Conservation (phyloP, 805 yeast species). For the Schwanniomyces sp. region DNA sequence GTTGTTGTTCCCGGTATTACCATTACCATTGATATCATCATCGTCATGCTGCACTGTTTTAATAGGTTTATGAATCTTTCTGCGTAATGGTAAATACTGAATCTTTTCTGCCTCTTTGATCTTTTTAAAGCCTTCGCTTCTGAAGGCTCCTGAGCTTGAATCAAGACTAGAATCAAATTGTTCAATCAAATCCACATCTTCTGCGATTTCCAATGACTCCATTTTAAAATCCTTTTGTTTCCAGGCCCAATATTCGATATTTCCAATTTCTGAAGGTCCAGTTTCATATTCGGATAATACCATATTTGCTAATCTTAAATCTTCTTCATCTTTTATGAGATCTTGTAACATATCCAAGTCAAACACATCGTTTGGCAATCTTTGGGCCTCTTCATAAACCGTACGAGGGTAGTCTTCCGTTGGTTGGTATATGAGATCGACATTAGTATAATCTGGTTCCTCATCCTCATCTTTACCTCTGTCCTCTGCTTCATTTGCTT, state of each 20-base stretch:
- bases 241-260: conserved; percentile 69
- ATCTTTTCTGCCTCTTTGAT: conserved; percentile 71
- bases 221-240: conserved; percentile 38
- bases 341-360: conserved; percentile 53
- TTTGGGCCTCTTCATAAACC: conserved; percentile 47
- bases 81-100: conserved; percentile 80
- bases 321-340: conserved; percentile 73
- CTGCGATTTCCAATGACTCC: conserved; percentile 19
- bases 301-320: conserved; percentile 52
- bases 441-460: conserved; percentile 23
- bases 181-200: conserved; percentile 28
- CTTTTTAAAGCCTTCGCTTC: conserved; percentile 71
- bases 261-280: conserved; percentile 23
- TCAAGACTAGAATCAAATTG: conserved; percentile 31
- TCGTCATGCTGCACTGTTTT: conserved; percentile 71
- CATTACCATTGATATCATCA: conserved; percentile 19
- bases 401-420: conserved; percentile 51
- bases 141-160: conserved; percentile 59
- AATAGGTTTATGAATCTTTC: conserved; percentile 65
- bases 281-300: conserved; percentile 29
- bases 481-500: conserved; percentile 24
- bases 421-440: conserved; percentile 49
- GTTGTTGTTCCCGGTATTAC: conserved; percentile 9
- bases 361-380: conserved; percentile 19
- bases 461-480: conserved; percentile 19